phyloP scores from a whole-genome alignment of 441 rosid genomes.

The Syzygium syzygioides region DNA sequence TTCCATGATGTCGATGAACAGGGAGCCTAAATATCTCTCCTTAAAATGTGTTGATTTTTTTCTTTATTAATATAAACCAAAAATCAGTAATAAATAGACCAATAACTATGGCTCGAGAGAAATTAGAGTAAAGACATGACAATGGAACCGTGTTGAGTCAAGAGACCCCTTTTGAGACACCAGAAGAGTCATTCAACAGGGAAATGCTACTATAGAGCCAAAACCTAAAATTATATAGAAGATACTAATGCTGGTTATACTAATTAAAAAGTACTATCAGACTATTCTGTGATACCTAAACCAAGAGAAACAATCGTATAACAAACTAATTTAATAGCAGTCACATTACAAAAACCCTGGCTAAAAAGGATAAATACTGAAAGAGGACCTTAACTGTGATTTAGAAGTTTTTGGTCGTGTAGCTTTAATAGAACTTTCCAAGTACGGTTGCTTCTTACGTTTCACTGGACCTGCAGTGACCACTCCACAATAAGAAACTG shows the following conservation, averaged over 20 bases:
- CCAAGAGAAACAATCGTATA: neutral
- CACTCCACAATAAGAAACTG: slow-evolving; percentile 7
- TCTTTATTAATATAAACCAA: neutral
- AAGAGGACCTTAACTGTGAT: neutral
- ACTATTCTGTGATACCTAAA: neutral
- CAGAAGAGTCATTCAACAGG: neutral
- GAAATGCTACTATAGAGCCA: neutral
- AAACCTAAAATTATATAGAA: neutral
- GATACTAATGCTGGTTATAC: neutral
- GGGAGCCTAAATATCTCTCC: neutral
- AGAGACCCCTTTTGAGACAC: neutral
- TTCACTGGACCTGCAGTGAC: neutral
- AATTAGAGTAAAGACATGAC: neutral
- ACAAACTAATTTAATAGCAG: neutral
- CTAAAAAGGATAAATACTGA: neutral
- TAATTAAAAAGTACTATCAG: neutral
- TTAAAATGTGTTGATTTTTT: neutral
- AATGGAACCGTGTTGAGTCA: neutral
- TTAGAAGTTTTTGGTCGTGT: neutral
- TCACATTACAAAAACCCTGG: neutral
- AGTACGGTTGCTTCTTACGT: slow-evolving; percentile 4
- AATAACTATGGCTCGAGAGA: neutral
- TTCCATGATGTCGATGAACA: neutral
- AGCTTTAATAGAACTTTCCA: neutral
- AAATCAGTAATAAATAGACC: neutral